These are phyloP conservation scores for Rhizophagus clarus DNA, from an alignment of 192 early-diverging fungal genomes.

Conservation along the genomic window DNA sequence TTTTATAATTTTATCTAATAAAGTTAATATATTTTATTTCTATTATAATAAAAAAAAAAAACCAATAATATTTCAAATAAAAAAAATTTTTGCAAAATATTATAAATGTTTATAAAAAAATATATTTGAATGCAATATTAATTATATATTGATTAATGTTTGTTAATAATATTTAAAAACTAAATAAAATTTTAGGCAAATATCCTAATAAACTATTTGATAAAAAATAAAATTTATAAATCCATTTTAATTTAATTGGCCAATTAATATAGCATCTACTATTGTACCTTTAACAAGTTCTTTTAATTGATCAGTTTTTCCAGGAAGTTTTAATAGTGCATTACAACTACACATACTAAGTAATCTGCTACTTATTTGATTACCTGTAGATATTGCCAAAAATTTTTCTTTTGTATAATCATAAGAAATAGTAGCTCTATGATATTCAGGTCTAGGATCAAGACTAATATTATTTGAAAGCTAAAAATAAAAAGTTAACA, in stretches of 20 bases:
- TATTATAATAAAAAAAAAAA: too few relatives aligned
- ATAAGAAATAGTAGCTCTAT: conserved; percentile 50
- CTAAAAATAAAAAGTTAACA: neutral
- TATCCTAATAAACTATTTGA: too few relatives aligned
- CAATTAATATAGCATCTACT: conserved; percentile 59
- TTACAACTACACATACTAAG: conserved; percentile 78
- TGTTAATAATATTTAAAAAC: too few relatives aligned
- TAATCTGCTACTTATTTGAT: conserved; percentile 82
- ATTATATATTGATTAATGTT: too few relatives aligned
- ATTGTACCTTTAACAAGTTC: conserved; percentile 43
- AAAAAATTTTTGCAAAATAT: too few relatives aligned
- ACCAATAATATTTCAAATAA: too few relatives aligned
- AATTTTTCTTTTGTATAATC: conserved; percentile 44
- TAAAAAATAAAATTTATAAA: too few relatives aligned
- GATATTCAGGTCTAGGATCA: conserved; percentile 71
- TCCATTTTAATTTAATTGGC: conserved; percentile 40
- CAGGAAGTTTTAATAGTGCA: conserved; percentile 76
- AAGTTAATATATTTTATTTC: too few relatives aligned
- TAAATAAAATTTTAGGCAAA: too few relatives aligned
- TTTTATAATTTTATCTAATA: too few relatives aligned
- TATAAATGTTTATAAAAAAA: too few relatives aligned
- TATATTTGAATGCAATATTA: too few relatives aligned
- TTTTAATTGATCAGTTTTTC: conserved; percentile 35
- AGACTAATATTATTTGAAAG: conserved; percentile 35
- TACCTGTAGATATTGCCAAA: conserved; percentile 58